phyloP scores from a whole-genome alignment of 345 rosid species.

The Murraya paniculata region DNA sequence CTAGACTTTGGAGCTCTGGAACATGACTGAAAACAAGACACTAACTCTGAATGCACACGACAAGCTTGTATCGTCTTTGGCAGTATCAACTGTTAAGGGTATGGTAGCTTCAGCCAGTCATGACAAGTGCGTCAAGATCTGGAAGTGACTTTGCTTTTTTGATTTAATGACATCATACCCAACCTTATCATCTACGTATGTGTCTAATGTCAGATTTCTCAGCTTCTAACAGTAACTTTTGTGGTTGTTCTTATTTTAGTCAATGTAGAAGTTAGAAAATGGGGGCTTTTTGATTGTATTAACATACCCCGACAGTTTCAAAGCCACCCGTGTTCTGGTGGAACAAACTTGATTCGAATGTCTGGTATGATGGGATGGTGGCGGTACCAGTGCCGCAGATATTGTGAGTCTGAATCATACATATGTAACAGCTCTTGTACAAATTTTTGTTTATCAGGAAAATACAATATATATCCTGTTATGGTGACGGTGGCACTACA shows the following conservation, averaged over 20 bases:
- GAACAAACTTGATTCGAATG: constrained; percentile 1
- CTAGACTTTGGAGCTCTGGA: constrained; percentile 54
- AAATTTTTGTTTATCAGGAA: neutral
- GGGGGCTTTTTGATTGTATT: constrained; percentile 8
- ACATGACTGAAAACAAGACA: constrained; percentile 39
- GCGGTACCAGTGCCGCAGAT: neutral
- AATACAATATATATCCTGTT: neutral
- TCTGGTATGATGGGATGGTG: neutral
- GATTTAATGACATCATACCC: neutral
- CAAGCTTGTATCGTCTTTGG: constrained; percentile 35
- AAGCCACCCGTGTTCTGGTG: neutral
- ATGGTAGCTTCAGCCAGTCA: constrained; percentile 48
- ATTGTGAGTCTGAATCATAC: neutral
- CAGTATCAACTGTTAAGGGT: constrained; percentile 40
- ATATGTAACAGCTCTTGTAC: neutral
- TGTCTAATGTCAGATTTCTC: neutral
- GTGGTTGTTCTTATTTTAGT: constrained; percentile 5
- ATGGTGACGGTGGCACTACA: neutral
- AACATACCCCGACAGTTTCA: neutral
- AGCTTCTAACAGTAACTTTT: constrained; percentile 12
- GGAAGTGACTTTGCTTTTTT: constrained; percentile 38
- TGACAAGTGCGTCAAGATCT: constrained; percentile 44
- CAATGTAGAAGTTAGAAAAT: neutral
- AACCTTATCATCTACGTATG: neutral
- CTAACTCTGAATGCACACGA: constrained; percentile 41